Conservation (phyloP, 129 eudicot species). For the Kitagawia praeruptora region DNA sequence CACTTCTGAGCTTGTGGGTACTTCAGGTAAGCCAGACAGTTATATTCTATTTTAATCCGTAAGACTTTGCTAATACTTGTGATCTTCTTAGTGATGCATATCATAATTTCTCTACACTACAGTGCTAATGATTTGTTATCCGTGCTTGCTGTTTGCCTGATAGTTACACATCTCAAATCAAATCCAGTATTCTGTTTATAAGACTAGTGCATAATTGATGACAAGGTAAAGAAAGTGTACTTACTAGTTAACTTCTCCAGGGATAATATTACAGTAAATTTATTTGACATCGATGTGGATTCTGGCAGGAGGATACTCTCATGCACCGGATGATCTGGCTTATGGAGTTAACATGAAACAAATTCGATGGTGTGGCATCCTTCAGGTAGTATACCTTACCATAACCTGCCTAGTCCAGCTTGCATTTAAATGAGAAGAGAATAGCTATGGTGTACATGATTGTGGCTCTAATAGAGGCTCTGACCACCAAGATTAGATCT, state of each 20-base stretch:
- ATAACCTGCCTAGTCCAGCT: neutral
- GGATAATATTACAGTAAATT: neutral
- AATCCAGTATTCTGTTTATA: no score
- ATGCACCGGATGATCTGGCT: constrained; percentile 55
- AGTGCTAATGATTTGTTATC: no score
- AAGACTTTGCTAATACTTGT: neutral
- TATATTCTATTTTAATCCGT: neutral
- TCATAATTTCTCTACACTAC: neutral
- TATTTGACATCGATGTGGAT: neutral
- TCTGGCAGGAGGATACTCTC: constrained; percentile 75
- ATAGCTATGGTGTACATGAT: constrained; percentile 76
- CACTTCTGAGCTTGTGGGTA: constrained; percentile 94
- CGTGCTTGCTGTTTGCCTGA: no score
- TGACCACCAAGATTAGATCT: constrained; percentile 63
- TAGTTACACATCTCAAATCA: no score
- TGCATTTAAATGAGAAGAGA: constrained; percentile 35
- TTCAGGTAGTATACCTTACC: constrained; percentile 52
- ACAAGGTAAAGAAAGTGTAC: constrained; percentile 45
- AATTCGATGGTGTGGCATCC: constrained; percentile 84
- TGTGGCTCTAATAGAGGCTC: constrained; percentile 66
- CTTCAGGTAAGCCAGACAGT: constrained; percentile 64
- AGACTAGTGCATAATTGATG: no score
- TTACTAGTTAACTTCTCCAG: neutral
- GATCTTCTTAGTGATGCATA: constrained; percentile 8
- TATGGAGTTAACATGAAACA: constrained; percentile 75